Evolutionary conservation across 768 basidiomycete genomes (phyloP).

Genomic region (Suillus cothurnatus): DNA sequence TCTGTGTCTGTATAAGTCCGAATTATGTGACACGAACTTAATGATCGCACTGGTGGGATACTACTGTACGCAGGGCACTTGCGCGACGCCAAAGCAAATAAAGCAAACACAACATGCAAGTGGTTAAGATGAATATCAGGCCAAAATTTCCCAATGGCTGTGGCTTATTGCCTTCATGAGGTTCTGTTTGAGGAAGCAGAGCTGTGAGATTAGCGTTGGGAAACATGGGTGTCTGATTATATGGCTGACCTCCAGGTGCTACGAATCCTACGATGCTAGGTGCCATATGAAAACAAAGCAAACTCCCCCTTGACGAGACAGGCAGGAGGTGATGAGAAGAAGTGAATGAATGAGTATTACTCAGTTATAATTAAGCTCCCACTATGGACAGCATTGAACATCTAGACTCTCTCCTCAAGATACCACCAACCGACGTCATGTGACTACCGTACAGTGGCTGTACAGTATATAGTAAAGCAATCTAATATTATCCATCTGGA

Average conservation of each 20-base stretch:
- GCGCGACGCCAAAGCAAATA: slow-evolving; percentile 69
- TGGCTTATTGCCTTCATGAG: slow-evolving; percentile 59
- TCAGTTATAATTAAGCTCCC: not conserved
- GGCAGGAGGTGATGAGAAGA: not conserved
- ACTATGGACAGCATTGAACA: not conserved
- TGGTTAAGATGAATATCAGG: slow-evolving; percentile 57
- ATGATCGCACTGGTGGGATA: slow-evolving; percentile 56
- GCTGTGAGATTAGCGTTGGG: slow-evolving; percentile 6
- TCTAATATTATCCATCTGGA: not conserved
- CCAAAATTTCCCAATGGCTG: slow-evolving; percentile 63
- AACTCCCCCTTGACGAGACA: not conserved
- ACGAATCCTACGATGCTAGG: slow-evolving; percentile 17
- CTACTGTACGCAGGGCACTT: slow-evolving; percentile 53
- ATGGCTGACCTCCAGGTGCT: slow-evolving; percentile 25
- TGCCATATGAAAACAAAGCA: slow-evolving; percentile 19
- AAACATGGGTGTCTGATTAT: not conserved
- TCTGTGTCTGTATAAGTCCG: slow-evolving; percentile 35
- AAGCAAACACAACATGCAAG: slow-evolving; percentile 55
- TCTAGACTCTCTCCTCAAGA: not conserved
- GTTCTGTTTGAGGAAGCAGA: slow-evolving; percentile 42
- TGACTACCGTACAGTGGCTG: not conserved
- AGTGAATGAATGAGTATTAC: not conserved
- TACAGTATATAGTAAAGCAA: not conserved
- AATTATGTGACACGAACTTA: not conserved
- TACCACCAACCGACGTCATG: not conserved